Evolutionary conservation across 805 yeast genomes (phyloP), one percentile per base, ranked within the genome.

Genomic region (Ogataea sp.): DNA sequence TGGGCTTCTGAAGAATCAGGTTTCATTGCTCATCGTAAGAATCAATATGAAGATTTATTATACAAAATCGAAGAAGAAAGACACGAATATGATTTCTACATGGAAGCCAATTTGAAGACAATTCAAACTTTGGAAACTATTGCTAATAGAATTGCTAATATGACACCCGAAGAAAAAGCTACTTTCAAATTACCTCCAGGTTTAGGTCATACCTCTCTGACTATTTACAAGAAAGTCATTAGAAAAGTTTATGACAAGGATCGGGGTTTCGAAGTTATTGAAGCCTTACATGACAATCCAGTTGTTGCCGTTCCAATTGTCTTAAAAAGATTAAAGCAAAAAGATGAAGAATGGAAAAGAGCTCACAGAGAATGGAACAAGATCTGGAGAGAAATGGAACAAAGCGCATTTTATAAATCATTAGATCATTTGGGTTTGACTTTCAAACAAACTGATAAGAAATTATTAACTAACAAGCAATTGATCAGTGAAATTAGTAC

Each of bases 1-100:
- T 93, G 99, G 99, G 98, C 97, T 4, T 90, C 97, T 0, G 99
- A 93, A 60, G 99, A 93, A 60, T 85, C 96, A 11, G 99, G 98
- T 0, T 93, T 90, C 53, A 89, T 93, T 57, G 96, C 98, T n/a
- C 99, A 93, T 60, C 78, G 97, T 48, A 93, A 93, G 62, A 93
- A 93, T 58, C 98, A 93, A 64, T 93, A 90, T 58, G 99, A 93
- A 62, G 99, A 93, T 59, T 85, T 93, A 37, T 64, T 93, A 39
- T 89, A 88, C 67, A 82, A 95, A 58, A 86, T 89, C 42, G 98
- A 93, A 62, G 98, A 93, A 59, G 98, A 93, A 64, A 79, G 99
- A 57, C 95, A 89, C 50, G 98, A 93, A 61, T 93, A 89, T 59
- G 99, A 93, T 58, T 89, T 78, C 55, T 86, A 83, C 63, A 90